Evolutionary conservation across 225 moss, liverwort and hornwort genomes (phyloP).

Genomic region (Sphagnum tenellum): DNA sequence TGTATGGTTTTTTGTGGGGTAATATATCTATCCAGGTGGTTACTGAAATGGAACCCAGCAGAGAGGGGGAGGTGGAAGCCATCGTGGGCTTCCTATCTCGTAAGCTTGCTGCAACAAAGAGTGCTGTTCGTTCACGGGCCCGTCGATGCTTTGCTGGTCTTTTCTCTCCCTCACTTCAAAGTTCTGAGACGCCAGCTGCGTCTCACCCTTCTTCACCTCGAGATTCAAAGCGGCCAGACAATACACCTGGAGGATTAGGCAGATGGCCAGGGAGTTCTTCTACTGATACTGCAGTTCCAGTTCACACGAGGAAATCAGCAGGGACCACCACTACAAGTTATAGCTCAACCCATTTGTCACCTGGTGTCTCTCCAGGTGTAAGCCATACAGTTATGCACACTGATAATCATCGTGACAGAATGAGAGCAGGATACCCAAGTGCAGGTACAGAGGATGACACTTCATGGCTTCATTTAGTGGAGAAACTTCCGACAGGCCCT

Average conservation of each 20-base stretch:
- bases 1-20: no score
- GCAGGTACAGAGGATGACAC: constrained; percentile 44
- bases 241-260: constrained; percentile 13
- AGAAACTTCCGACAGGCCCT: constrained; percentile 52
- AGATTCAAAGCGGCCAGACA: constrained; percentile 45
- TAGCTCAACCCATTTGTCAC: constrained; percentile 36
- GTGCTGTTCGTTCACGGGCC: constrained; percentile 55
- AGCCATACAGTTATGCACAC: constrained; percentile 25
- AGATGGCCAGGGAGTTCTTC: background rate
- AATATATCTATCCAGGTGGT: constrained; percentile 29
- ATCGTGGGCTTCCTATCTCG: constrained; percentile 65
- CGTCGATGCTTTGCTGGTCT: constrained; percentile 76
- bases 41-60: constrained; percentile 21
- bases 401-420: constrained; percentile 21
- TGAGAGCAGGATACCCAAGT: constrained; percentile 20
- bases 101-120: constrained; percentile 65
- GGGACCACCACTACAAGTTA: constrained; percentile 6
- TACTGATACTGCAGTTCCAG: constrained; percentile 28
- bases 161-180: constrained; percentile 28
- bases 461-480: constrained; percentile 69
- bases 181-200: constrained; percentile 30
- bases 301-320: constrained; percentile 43
- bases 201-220: constrained; percentile 62
- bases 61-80: constrained; percentile 57
- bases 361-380: constrained; percentile 50